A percentile compares a stretch with the other conserved stretches of the same genome.
These are phyloP conservation scores for Tilletia indica DNA, from an alignment of 1,284 basidiomycete species.

Conservation along the genomic window DNA sequence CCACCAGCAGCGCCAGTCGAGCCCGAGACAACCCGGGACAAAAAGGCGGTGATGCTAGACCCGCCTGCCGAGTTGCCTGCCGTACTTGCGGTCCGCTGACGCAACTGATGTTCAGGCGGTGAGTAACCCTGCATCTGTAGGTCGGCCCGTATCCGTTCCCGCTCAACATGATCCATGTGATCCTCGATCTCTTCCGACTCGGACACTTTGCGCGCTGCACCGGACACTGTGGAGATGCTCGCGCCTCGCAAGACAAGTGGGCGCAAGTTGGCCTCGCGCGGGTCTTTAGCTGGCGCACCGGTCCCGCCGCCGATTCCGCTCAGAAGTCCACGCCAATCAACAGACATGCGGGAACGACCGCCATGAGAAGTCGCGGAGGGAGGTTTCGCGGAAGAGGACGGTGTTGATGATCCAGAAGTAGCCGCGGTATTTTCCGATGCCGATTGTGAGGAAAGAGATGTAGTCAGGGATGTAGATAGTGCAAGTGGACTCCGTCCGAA, in stretches of 20 bases:
- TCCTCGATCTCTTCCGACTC: constrained; percentile 43
- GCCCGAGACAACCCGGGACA: constrained; percentile 35
- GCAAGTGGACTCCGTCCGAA: constrained; percentile 24
- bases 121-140: constrained; percentile 40
- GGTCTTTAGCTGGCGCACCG: constrained; percentile 59
- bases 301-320: constrained; percentile 30
- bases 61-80: constrained; percentile 22
- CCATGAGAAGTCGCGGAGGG: background rate
- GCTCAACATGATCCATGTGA: constrained; percentile 36
- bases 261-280: constrained; percentile 63
- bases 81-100: constrained; percentile 10
- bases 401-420: background rate
- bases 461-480: too few species aligned
- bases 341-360: constrained; percentile 10
- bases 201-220: constrained; percentile 27
- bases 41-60: constrained; percentile 40
- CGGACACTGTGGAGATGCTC: constrained; percentile 62
- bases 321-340: constrained; percentile 40
- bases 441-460: background rate
- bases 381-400: background rate
- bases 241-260: constrained; percentile 72
- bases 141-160: constrained; percentile 40
- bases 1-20: background rate
- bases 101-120: constrained; percentile 41
- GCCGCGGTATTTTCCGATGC: background rate